phyloP scores from a whole-genome alignment of 129 eudicot species.

The Lactuca sativa region DNA sequence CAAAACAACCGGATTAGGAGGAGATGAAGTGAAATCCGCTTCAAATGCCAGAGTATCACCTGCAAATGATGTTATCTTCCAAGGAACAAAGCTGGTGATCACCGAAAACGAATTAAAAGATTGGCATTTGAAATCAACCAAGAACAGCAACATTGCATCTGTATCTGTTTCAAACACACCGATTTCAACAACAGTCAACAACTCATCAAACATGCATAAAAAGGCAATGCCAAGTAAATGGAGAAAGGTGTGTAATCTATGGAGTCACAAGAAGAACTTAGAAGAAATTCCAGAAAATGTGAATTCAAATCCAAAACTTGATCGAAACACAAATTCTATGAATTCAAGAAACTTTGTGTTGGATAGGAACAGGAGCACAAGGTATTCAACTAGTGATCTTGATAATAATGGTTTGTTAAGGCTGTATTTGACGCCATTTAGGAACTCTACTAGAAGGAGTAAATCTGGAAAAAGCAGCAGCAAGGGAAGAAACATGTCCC shows the following conservation, averaged over 20 bases:
- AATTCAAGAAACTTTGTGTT: constrained; percentile 48
- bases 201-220: constrained; percentile 39
- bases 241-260: constrained; percentile 60
- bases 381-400: constrained; percentile 47
- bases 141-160: constrained; percentile 33
- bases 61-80: constrained; percentile 42
- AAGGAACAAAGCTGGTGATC: constrained; percentile 65
- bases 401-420: constrained; percentile 59
- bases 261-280: constrained; percentile 56
- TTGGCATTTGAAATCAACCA: constrained; percentile 65
- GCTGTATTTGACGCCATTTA: constrained; percentile 82
- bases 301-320: constrained; percentile 35
- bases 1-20: constrained; percentile 39
- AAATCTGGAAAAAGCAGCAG: constrained; percentile 56
- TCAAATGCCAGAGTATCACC: constrained; percentile 45
- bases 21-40: constrained; percentile 38
- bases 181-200: constrained; percentile 14
- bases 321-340: constrained; percentile 47
- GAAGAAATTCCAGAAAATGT: constrained; percentile 25
- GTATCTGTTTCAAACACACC: constrained; percentile 23
- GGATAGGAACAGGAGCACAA: constrained; percentile 50
- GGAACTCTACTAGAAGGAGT: constrained; percentile 65
- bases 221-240: constrained; percentile 49
- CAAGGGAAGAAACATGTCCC: constrained; percentile 41
- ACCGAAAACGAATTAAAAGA: constrained; percentile 89